Evolutionary conservation across 306 rosid genomes (phyloP).

Genomic region (Arachis stenosperma): DNA sequence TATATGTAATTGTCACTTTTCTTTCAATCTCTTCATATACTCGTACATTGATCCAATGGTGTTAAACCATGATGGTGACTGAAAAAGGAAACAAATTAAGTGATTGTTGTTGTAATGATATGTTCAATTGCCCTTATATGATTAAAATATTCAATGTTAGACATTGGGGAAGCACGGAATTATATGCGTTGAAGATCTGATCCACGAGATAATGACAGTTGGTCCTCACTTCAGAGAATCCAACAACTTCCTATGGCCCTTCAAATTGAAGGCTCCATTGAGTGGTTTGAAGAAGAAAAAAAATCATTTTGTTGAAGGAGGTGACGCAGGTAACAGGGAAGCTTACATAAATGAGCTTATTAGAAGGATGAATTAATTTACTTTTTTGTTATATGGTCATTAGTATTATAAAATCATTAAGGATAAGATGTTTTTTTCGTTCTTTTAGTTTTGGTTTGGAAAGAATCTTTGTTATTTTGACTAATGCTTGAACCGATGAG

Average conservation of each 20-base stretch:
- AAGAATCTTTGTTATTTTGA: too few relatives aligned
- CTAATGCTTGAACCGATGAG: too few relatives aligned
- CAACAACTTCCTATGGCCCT: conserved; percentile 82
- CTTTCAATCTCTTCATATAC: too few relatives aligned
- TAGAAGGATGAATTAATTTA: conserved; percentile 71
- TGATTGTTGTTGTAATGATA: not conserved
- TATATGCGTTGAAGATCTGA: conserved; percentile 72
- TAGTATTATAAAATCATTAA: conserved; percentile 5
- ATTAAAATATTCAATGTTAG: conserved; percentile 36
- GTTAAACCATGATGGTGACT: too few relatives aligned
- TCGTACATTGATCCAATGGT: too few relatives aligned
- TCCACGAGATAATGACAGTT: conserved; percentile 75
- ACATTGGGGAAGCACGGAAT: conserved; percentile 78
- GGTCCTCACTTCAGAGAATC: conserved; percentile 88
- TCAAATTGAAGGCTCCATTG: conserved; percentile 76
- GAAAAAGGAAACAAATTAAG: too few relatives aligned
- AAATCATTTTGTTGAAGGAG: conserved; percentile 84
- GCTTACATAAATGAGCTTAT: conserved; percentile 72
- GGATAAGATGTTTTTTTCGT: not conserved
- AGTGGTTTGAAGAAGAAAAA: conserved; percentile 83
- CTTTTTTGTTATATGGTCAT: not conserved
- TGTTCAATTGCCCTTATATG: not conserved
- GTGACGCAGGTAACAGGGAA: conserved; percentile 80
- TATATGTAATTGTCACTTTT: too few relatives aligned
- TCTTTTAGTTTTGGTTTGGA: conserved; percentile 21